Evolutionary conservation across 257 asterid species (phyloP).

Genomic region (Voacanga thouarsii): DNA sequence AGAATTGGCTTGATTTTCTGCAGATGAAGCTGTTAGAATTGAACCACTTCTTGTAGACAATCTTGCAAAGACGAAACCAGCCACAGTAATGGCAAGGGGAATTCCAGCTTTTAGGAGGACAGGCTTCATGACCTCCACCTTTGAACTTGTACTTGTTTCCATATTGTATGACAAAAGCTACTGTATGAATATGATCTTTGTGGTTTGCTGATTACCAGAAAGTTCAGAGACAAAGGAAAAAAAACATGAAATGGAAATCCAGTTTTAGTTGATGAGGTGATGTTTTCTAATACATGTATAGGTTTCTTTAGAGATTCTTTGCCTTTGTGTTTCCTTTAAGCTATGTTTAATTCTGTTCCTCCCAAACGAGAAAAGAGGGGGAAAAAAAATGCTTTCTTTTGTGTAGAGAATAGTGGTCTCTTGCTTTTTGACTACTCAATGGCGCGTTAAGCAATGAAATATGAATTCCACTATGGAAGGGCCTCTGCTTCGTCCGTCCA

Average conservation of each 20-base stretch:
- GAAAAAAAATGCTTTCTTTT: neutral
- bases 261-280: conserved; percentile 1
- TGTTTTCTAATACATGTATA: conserved; percentile 5
- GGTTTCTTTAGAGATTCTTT: conserved; percentile 31
- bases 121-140: conserved; percentile 44
- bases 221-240: neutral
- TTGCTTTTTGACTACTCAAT: conserved; percentile 48
- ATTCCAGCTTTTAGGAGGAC: conserved; percentile 48
- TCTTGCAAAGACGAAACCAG: conserved; percentile 43
- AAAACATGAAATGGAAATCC: neutral
- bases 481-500: neutral
- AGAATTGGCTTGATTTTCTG: conserved; percentile 3
- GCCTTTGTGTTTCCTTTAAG: conserved; percentile 44
- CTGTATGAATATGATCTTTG: neutral
- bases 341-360: conserved; percentile 25
- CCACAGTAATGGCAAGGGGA: conserved; percentile 56
- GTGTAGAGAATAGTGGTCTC: neutral
- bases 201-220: conserved; percentile 17
- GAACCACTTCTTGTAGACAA: conserved; percentile 27
- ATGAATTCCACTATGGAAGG: neutral
- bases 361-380: neutral
- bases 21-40: conserved; percentile 3
- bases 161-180: conserved; percentile 10
- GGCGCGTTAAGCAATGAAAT: neutral
- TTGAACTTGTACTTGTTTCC: conserved; percentile 49